Evolutionary conservation across 179 eudicot genomes (phyloP).

Genomic region (Nepenthes alata): DNA sequence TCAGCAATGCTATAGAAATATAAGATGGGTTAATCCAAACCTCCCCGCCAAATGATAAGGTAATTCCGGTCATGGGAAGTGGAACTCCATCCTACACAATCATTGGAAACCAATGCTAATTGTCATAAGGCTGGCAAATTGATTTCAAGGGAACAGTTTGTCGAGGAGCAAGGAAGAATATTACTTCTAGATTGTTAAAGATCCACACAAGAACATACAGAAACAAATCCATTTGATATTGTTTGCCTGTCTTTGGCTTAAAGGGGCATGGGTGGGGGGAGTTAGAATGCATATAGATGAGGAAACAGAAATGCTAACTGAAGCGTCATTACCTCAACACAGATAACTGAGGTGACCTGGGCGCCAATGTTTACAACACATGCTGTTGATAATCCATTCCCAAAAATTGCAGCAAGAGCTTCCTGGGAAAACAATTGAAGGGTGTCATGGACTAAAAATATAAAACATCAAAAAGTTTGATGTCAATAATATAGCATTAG

Average conservation of each 20-base stretch:
- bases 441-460: background rate
- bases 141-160: background rate
- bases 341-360: conserved; percentile 83
- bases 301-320: background rate
- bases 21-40: conserved; percentile 16
- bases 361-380: conserved; percentile 90
- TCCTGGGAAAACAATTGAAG: conserved; percentile 34
- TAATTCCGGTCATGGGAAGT: conserved; percentile 71
- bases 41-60: conserved; percentile 88
- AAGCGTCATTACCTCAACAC: conserved; percentile 65
- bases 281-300: background rate
- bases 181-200: background rate
- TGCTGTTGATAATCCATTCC: conserved; percentile 96
- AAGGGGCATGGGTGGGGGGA: background rate
- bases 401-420: conserved; percentile 92
- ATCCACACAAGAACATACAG: background rate
- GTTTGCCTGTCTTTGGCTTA: background rate
- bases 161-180: background rate
- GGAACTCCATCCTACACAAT: conserved; percentile 82
- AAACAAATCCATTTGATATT: background rate
- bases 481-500: background rate
- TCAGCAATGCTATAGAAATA: too few relatives aligned
- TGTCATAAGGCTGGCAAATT: background rate
- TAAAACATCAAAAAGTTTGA: background rate
- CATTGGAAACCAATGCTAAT: conserved; percentile 7